A percentile compares a stretch with the other conserved stretches of the same genome.
Conservation (phyloP, 2,329 filamentous ascomycete species). For the Verticillium isaacii region DNA sequence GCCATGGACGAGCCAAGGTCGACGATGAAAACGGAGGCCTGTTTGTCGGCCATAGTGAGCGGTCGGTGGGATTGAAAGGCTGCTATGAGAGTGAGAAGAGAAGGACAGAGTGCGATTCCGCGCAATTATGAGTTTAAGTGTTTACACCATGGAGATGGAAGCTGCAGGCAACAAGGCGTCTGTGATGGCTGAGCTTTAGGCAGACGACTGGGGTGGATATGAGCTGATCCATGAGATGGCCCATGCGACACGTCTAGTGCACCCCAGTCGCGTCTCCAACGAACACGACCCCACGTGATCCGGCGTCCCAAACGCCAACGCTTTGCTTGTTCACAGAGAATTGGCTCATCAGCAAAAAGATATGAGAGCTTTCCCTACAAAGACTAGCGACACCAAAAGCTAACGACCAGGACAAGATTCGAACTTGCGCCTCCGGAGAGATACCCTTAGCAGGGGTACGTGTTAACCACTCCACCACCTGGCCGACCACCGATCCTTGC, state of each 20-base stretch:
- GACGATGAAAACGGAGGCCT: conserved; percentile 87
- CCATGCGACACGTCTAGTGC: background rate
- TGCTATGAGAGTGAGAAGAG: background rate
- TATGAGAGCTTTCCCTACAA: background rate
- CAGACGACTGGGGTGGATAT: background rate
- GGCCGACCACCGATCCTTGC: background rate
- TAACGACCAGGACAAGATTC: background rate
- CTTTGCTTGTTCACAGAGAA: too few relatives aligned
- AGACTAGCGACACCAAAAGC: background rate
- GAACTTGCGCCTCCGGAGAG: background rate
- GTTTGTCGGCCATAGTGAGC: conserved; percentile 77
- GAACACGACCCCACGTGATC: conserved; percentile 3
- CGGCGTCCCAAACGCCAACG: background rate
- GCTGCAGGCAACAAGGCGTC: background rate
- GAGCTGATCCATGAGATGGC: background rate
- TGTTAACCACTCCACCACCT: background rate
- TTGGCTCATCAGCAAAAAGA: background rate
- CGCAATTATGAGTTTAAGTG: background rate
- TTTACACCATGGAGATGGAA: background rate
- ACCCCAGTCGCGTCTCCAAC: background rate
- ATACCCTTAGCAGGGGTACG: background rate
- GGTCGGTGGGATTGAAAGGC: background rate
- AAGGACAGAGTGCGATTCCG: background rate
- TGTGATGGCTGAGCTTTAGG: background rate
- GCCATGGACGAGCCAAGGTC: conserved; percentile 87